Evolutionary conservation across 805 yeast species (phyloP), one percentile per base, ranked within the genome.

Genomic region (Hanseniaspora hatyaiensis): DNA sequence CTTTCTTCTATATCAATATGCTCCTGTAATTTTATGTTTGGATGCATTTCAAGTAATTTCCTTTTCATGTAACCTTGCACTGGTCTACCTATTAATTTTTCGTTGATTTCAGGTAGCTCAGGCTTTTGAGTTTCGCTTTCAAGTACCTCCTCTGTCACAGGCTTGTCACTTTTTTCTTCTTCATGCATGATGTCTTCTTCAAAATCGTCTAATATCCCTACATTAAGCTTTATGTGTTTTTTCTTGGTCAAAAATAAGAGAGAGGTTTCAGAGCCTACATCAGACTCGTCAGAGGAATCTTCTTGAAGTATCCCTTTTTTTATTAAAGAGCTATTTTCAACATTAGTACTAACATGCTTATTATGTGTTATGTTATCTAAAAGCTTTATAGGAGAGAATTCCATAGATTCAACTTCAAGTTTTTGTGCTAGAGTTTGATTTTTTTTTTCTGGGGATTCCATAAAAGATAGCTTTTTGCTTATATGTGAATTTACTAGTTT

Each of bases 241-340:
- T 57, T 60, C 15, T 49, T 53, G 42, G 54, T 41, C 42, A 53
- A 52, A 39, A 56, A 61, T 36, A 51, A 52, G 47, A 38, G 57
- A 44, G 56, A 61, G 34, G 55, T 58, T 40, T 58, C 59, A 55
- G 58, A 61, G 47, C 59, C 64, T 51, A 61, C 59, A 6, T 62
- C 63, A 15, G 57, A 40, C 34, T 62, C 65, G 12, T 47, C 50
- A 19, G 58, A 30, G 13, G 59, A 40, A 47, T 57, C 56, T 18
- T 34, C 40, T 18, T 34, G 16, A n/a, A 23, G 29, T 13, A 19
- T 34, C 24, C 12, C 40, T 18, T 37, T 37, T 16, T 42, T 22
- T 16, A 19, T 45, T 60, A 34, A 55, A 38, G 4, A 58, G 53
- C 13, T 52, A 53, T 47, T 16, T 3, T 22, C 20, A 6, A 16